Conservation (phyloP, 2,329 filamentous ascomycete genomes). For the Aureobasidium lini region DNA sequence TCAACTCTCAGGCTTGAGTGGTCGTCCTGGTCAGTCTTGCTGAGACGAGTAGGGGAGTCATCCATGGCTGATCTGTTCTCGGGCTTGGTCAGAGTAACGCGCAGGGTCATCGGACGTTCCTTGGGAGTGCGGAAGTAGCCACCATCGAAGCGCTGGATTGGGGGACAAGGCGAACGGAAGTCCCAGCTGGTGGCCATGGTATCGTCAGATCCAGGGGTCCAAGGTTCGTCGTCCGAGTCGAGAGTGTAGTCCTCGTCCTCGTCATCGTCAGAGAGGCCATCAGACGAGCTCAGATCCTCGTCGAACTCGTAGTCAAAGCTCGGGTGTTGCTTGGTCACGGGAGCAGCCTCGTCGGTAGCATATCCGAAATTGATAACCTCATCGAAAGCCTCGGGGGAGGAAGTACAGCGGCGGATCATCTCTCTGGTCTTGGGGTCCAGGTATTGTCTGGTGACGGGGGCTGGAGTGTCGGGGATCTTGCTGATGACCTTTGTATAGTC, state of each 20-base stretch:
- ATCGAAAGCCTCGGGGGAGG: conserved; percentile 89
- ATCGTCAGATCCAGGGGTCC: neutral
- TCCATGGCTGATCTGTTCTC: conserved; percentile 73
- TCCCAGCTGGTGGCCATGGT: neutral
- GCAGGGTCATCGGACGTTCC: conserved; percentile 85
- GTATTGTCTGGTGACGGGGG: conserved; percentile 54
- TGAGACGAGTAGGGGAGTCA: conserved; percentile 27
- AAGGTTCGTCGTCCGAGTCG: neutral
- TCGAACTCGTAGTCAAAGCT: neutral
- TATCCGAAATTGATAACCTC: conserved; percentile 93
- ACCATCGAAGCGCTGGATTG: conserved; percentile 11
- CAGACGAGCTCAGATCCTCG: conserved; percentile 4
- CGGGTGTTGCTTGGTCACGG: neutral
- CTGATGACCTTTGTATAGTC: neutral
- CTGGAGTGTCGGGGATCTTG: neutral
- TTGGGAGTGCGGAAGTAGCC: conserved; percentile 23
- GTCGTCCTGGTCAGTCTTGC: neutral
- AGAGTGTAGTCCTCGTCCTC: conserved; percentile 1
- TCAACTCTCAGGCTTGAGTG: neutral
- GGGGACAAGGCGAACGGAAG: neutral
- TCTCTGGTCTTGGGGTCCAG: conserved; percentile 81
- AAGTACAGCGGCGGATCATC: conserved; percentile 78
- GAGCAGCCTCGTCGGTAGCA: conserved; percentile 35
- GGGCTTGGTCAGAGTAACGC: conserved; percentile 88
- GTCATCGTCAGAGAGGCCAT: conserved; percentile 10